Base-by-base conservation (phyloP, 352 stramenopile genomes). In the Phytophthora colocasiae region DNA sequence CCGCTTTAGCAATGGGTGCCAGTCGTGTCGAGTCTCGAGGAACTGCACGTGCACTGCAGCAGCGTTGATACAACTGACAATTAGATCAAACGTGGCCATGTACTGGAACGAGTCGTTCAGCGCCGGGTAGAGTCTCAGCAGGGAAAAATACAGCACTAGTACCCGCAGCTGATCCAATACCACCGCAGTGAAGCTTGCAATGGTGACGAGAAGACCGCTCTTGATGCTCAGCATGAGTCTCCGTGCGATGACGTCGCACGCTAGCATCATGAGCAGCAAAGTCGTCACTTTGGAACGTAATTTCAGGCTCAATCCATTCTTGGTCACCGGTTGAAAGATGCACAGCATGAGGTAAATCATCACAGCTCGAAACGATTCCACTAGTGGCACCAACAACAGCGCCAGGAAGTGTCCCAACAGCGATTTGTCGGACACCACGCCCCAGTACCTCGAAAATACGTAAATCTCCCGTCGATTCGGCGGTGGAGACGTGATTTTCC, bases 361-460 rank as follows among this genome's bases (percentile, higher is more conserved):
- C 52, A 93, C 53, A n/a, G 80, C 81, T 14, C 85, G 81, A 5
- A 91, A 53, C 19, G 66, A 77, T 48, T 93, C 85, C 40, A 93
- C 43, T 29, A 95, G n/a, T 10, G 87, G 87, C 17, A 85, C 83
- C 22, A 90, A 54, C 12, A 80, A 39, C 4, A 93, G 44, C 19
- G 80, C 82, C 10, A 91, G 50, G 44, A 93, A 90, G 63, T 95
- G 85, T 29, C 73, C 69, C 38, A 89, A 43, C 24, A 90, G 63
- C 44, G 87, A 89, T 56, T 87, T 85, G 75, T 95, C 77, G 12
- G 87, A 95, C 19, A 86, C 80, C 14, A 95, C 85, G 44, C 86
- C 81, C 84, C 87, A 91, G 52, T 95, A 94, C 34, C 87, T 85
- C 22, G 85, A 92, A 62, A 94, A 93, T 7, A 94, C 77, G 62